Evolutionary conservation across 306 rosid species (phyloP).

Genomic region (Dryas alaskensis): DNA sequence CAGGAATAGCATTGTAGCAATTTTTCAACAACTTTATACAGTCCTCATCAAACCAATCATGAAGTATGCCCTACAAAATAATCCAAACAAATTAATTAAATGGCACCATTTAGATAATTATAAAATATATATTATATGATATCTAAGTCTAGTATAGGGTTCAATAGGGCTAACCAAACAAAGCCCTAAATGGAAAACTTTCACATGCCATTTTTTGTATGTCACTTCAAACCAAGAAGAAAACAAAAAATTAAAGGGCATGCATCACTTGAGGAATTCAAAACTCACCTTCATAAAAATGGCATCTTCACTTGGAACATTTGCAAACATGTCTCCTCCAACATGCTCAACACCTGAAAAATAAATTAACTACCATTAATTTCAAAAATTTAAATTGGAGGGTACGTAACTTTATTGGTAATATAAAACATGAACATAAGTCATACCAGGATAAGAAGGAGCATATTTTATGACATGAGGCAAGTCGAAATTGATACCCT

Average conservation of each 20-base stretch:
- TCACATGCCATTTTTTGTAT: no score
- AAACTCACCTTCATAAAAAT: conserved; percentile 50
- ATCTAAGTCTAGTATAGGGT: no score
- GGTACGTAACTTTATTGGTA: no score
- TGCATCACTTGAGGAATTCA: no score
- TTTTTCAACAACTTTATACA: conserved; percentile 24
- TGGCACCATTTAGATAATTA: no score
- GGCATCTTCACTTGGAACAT: conserved; percentile 56
- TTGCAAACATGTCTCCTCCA: conserved; percentile 54
- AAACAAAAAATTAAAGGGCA: no score
- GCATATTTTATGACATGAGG: conserved; percentile 46
- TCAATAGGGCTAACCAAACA: no score
- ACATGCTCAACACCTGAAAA: conserved; percentile 49
- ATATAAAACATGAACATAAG: background rate
- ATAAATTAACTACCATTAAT: background rate
- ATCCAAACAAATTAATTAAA: background rate
- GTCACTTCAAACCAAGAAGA: no score
- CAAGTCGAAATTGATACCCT: conserved; percentile 41
- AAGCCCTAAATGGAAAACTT: no score
- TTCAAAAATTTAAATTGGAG: no score
- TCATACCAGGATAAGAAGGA: conserved; percentile 22
- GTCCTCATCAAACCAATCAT: conserved; percentile 22
- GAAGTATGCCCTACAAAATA: conserved; percentile 36
- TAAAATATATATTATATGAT: no score
- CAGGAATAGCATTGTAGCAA: conserved; percentile 22